A percentile compares a stretch with the other conserved stretches of the same genome.
phyloP scores from a whole-genome alignment of 2,329 filamentous ascomycete genomes.

The Chrysosporium keratinophilum region DNA sequence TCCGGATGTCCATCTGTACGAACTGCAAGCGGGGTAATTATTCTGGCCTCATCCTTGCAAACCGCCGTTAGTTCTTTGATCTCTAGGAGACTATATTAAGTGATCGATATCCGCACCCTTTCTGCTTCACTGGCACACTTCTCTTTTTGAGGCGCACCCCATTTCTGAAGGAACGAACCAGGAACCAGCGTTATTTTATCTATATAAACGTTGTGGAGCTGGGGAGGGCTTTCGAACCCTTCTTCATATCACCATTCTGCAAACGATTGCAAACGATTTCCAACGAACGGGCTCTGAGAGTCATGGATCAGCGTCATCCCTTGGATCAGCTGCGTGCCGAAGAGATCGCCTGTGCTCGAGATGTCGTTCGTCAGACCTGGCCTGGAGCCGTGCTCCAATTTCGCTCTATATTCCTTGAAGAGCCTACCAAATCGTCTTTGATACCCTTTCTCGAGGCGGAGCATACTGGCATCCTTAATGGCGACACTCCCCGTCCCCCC shows the following conservation, averaged over 20 bases:
- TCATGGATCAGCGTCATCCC: conserved; percentile 34
- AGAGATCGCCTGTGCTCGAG: conserved; percentile 44
- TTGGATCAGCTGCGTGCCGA: conserved; percentile 47
- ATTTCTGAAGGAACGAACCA: neutral
- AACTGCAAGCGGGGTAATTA: neutral
- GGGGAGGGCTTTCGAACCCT: neutral
- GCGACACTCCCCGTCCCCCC: conserved; percentile 34
- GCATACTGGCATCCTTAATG: conserved; percentile 31
- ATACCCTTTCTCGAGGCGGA: conserved; percentile 41
- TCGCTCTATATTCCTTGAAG: conserved; percentile 43
- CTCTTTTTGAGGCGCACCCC: neutral
- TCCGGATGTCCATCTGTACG: no score
- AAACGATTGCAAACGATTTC: neutral
- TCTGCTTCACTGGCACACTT: neutral
- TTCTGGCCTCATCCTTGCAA: neutral
- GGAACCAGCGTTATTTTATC: neutral
- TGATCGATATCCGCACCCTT: neutral
- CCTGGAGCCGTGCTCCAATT: conserved; percentile 35
- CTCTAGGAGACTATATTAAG: neutral
- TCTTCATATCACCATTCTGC: neutral
- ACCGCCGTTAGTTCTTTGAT: neutral
- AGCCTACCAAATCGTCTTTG: conserved; percentile 42
- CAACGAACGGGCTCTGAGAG: neutral
- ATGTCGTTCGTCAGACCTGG: conserved; percentile 39
- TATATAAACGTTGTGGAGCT: neutral